Base-by-base conservation (phyloP, 768 basidiomycete genomes). In the Amanita subjunquillea region DNA sequence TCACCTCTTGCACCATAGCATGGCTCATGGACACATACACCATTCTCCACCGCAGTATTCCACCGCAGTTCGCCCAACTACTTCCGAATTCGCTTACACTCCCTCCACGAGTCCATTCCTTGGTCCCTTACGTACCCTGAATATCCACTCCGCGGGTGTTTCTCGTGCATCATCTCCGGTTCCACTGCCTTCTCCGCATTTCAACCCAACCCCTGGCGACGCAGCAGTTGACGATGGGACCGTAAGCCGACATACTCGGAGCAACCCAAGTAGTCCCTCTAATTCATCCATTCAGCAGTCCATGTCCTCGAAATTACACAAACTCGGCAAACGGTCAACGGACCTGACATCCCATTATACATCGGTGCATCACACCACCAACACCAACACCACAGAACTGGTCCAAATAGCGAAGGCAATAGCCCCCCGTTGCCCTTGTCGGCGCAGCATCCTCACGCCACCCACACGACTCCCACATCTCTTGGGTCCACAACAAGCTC, bases 61-160 rank as follows among this genome's bases (percentile, higher is more conserved):
- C 37, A 64, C 67, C 13, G 58, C 64, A 38, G 56, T 64, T 20
- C 55, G 65, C 47, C 64, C 62, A 6, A 63, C 64, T 23, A 59
- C 57, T 53, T 53, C 64, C 48, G 71, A 72, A 34, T 64, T 71
- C 57, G 58, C 69, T 8, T 71, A 76, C 59, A 88, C 87, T 0
- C 87, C 87, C 1, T 83, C 82, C 17, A 83, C 86, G 1, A 86
- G 83, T 54, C 87, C 87, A 0, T 89, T 91, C 74, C 77, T 91
- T 20, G 87, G 83, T 0, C 85, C 86, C 2, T 67, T 91, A 57
- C 76, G 84, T 50, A 83, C 83, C 5, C 75, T 91, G 54, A 83
- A 87, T 59, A 77, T 90, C 41, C 85, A 87, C 60, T 84, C 82
- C 1, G 69, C 83, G 2, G 77, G 77, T 48, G 79, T 82, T 0